Conservation (phyloP, 306 rosid species). For the Cicer cuneatum region DNA sequence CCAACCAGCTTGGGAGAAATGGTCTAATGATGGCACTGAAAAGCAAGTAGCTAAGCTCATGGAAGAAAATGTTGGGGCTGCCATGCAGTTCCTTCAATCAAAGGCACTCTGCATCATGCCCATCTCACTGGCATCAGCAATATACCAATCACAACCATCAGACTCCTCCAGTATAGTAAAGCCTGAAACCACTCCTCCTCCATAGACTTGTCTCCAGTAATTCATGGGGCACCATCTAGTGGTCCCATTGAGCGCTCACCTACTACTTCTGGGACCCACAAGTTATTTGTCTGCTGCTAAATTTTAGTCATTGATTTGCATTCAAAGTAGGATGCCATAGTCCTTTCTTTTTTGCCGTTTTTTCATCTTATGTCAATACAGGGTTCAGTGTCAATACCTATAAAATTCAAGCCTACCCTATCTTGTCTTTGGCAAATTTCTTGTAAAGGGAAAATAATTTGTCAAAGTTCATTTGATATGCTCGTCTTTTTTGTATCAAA, state of each 20-base stretch:
- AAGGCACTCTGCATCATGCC: conserved; percentile 98
- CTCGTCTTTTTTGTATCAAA: conserved; percentile 59
- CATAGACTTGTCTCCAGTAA: conserved; percentile 52
- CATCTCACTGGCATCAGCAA: conserved; percentile 87
- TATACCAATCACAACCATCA: conserved; percentile 84
- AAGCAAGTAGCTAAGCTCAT: conserved; percentile 87
- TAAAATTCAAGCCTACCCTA: conserved; percentile 59
- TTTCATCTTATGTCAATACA: conserved; percentile 65
- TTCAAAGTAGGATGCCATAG: conserved; percentile 93
- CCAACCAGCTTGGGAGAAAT: conserved; percentile 94
- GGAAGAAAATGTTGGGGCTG: conserved; percentile 95
- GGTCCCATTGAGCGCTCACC: conserved; percentile 45
- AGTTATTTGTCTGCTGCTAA: conserved; percentile 51
- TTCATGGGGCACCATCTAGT: conserved; percentile 18
- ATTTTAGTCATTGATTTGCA: conserved; percentile 53
- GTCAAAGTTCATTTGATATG: conserved; percentile 80
- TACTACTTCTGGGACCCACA: conserved; percentile 56
- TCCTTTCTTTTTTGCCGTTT: conserved; percentile 55
- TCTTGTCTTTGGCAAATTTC: conserved; percentile 60
- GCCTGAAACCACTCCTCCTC: conserved; percentile 83
- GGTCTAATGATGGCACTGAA: conserved; percentile 93
- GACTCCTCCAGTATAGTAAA: conserved; percentile 76
- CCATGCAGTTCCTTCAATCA: conserved; percentile 95
- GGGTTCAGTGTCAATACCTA: conserved; percentile 72
- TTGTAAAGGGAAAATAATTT: conserved; percentile 61